Conservation (phyloP, 2,329 filamentous ascomycete species). For the Alternaria postmessia region DNA sequence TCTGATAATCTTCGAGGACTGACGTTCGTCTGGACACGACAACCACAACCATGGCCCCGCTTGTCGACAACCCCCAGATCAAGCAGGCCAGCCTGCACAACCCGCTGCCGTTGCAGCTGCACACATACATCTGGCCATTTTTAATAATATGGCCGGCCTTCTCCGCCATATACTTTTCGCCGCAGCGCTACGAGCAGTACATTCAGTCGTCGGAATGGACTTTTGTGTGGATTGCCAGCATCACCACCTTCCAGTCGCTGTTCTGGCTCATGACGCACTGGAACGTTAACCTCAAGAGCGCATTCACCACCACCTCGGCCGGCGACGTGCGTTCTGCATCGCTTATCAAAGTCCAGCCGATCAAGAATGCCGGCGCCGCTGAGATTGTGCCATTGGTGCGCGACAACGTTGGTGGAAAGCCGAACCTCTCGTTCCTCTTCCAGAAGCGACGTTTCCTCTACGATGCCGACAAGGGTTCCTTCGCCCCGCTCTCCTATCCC, state of each 20-base stretch:
- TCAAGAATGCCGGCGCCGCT: constrained; percentile 85
- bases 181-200: constrained; percentile 86
- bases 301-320: constrained; percentile 80
- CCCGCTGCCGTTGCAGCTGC: constrained; percentile 80
- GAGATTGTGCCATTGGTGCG: constrained; percentile 85
- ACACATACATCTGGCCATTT: constrained; percentile 94
- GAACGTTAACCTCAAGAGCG: constrained; percentile 85
- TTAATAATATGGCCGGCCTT: constrained; percentile 91
- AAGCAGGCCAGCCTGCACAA: constrained; percentile 86
- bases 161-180: constrained; percentile 83
- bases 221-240: constrained; percentile 89
- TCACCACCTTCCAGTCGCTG: constrained; percentile 86
- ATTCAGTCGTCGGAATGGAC: constrained; percentile 98
- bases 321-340: constrained; percentile 75
- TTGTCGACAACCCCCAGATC: constrained; percentile 93
- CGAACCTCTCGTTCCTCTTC: constrained; percentile 88
- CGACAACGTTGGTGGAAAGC: constrained; percentile 78
- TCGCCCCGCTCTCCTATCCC: constrained; percentile 81
- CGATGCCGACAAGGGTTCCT: constrained; percentile 73
- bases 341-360: constrained; percentile 91
- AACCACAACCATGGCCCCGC: constrained; percentile 58
- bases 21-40: constrained; percentile 27
- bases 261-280: constrained; percentile 97
- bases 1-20: constrained; percentile 21
- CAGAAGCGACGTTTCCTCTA: constrained; percentile 98